Evolutionary conservation across 1,139 yeast species (phyloP), one percentile per base, ranked within the genome.

Genomic region (Yamadazyma aaseri): DNA sequence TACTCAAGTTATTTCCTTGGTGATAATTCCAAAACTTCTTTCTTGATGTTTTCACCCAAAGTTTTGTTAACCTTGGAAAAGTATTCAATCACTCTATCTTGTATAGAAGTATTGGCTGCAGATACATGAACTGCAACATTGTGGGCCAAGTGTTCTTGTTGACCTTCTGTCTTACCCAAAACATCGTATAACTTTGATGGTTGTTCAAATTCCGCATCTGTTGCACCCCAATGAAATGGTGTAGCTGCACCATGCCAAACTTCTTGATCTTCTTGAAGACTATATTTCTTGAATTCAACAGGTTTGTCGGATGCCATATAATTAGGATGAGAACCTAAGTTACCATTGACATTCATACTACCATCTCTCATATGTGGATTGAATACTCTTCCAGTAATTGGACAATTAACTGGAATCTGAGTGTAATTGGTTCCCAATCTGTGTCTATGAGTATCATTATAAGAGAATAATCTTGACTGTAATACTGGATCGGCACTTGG

Each of bases 241-340:
- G 79, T 67, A 34, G 95, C 96, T 44, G 92, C 81, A 39, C 97
- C 97, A 39, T 72, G 65, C 90, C 96, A 89, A 42, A 76, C 74
- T 65, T 90, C 97, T 61, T 87, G 96, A 43, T 76, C 77, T 55
- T 74, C 73, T 58, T 72, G 77, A 33, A 64, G 49, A 31, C 56
- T 47, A 49, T 50, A 62, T 42, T 56, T 49, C 51, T 55, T 61
- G 60, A 79, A 76, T 48, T 71, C 68, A 47, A 78, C 45, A 37
- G 83, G 80, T 65, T 71, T 60, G 49, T 65, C 60, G 21, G 79
- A 66, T 32, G 78, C 76, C 44, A 76, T 63, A 58, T 81, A 81
- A 60, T 85, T 86, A 53, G 96, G 95, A 47, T 75, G 72, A 35
- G 76, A 57, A 26, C 96, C 96, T 57, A 81, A 75, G 71, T 87